These are phyloP conservation scores for Wickerhamiella sorbophila DNA, from an alignment of 805 yeast species.

Conservation along the genomic window DNA sequence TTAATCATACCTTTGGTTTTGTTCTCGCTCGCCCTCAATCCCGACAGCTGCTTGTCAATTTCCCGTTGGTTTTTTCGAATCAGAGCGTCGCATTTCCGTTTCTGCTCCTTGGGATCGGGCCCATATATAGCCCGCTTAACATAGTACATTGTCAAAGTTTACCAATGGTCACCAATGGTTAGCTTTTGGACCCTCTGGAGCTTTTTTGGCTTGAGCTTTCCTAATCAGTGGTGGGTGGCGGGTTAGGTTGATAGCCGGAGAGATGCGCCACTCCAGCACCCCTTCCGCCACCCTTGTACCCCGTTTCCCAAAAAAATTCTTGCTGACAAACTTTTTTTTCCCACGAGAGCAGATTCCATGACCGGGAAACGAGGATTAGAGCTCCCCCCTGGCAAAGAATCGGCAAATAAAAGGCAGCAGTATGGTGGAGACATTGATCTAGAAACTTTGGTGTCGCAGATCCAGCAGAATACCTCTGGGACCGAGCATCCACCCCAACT, in stretches of 20 bases:
- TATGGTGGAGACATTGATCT: constrained; percentile 15
- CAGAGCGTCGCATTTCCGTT: constrained; percentile 61
- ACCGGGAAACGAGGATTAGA: constrained; percentile 2
- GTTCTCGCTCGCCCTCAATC: constrained; percentile 42
- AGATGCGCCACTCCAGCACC: too few relatives aligned
- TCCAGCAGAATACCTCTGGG: constrained; percentile 15
- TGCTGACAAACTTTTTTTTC: not conserved
- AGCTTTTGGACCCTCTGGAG: too few relatives aligned
- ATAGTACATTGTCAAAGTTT: constrained; percentile 46
- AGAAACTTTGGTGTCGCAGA: constrained; percentile 19
- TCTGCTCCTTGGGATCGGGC: constrained; percentile 80
- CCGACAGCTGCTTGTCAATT: constrained; percentile 61
- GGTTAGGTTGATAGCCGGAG: too few relatives aligned
- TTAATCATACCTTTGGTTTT: constrained; percentile 69
- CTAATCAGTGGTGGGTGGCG: too few relatives aligned
- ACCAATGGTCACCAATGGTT: too few relatives aligned
- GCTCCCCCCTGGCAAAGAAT: constrained; percentile 1
- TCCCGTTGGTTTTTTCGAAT: constrained; percentile 76
- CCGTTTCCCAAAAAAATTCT: too few relatives aligned
- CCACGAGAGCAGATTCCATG: not conserved
- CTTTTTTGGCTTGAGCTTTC: too few relatives aligned
- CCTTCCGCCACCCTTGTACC: too few relatives aligned
- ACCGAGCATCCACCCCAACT: constrained; percentile 8
- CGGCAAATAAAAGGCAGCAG: not conserved
- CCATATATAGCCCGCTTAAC: constrained; percentile 86